Conservation (phyloP, 345 rosid species). For the Hibiscus trionum region DNA sequence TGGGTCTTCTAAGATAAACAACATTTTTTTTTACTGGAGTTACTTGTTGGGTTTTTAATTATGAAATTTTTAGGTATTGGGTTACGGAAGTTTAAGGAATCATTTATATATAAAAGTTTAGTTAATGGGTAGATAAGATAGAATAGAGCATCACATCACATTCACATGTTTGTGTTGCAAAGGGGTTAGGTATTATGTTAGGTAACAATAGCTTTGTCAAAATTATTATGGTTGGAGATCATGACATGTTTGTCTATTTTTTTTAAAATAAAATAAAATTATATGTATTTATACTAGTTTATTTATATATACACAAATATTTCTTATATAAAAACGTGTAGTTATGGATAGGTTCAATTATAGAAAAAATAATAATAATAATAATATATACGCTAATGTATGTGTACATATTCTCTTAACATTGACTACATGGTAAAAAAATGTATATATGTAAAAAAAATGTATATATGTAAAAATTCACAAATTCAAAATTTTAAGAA, state of each 20-base stretch:
- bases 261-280: background rate
- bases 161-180: constrained; percentile 11
- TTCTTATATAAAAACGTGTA: background rate
- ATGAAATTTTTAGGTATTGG: no score
- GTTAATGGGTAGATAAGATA: background rate
- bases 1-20: no score
- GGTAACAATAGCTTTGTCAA: constrained; percentile 1
- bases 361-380: no score
- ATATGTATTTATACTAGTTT: background rate
- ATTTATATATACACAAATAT: no score
- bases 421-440: background rate
- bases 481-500: no score
- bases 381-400: background rate
- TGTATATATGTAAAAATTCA: no score
- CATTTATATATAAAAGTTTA: background rate
- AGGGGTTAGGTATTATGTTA: background rate
- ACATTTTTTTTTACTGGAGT: no score
- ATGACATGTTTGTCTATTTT: constrained; percentile 1
- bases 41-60: no score
- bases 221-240: background rate
- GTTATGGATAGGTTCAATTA: background rate
- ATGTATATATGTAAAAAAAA: no score
- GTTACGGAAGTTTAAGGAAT: no score
- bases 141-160: constrained; percentile 10
- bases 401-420: background rate